Conservation (phyloP, 2,329 filamentous ascomycete species). For the Trichoderma sp. region DNA sequence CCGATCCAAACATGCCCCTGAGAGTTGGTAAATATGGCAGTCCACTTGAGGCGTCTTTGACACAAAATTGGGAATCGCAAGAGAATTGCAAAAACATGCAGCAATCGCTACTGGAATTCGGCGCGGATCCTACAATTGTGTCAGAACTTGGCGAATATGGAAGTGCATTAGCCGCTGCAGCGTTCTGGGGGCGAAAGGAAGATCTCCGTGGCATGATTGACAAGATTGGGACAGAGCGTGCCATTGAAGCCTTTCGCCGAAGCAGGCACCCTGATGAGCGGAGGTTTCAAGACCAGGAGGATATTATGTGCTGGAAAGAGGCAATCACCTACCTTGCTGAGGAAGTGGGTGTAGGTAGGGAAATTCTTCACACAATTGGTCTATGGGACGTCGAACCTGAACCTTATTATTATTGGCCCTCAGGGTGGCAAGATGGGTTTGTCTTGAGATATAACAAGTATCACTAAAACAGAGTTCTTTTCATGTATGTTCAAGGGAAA, state of each 20-base stretch:
- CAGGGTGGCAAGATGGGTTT: too few relatives aligned
- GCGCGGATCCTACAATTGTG: not conserved
- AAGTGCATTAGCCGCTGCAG: slow-evolving; percentile 17
- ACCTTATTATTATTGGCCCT: not conserved
- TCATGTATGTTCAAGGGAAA: too few relatives aligned
- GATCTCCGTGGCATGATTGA: not conserved
- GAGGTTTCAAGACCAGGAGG: rapidly evolving
- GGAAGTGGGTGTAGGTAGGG: not conserved
- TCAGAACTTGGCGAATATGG: not conserved
- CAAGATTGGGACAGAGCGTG: not conserved
- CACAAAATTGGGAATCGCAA: not conserved
- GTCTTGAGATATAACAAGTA: too few relatives aligned
- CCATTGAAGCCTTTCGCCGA: not conserved
- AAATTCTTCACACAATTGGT: not conserved
- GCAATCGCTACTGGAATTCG: not conserved
- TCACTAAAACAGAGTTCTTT: too few relatives aligned
- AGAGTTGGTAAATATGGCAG: not conserved
- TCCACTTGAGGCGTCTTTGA: not conserved
- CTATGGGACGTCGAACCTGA: not conserved
- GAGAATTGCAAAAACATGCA: not conserved
- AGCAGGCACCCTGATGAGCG: not conserved
- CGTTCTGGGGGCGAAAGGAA: not conserved
- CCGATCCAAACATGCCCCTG: not conserved
- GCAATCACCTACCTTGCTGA: not conserved
- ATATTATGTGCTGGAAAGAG: not conserved